Conservation (phyloP, 805 yeast species). For the Debaryomyces tyrocola region DNA sequence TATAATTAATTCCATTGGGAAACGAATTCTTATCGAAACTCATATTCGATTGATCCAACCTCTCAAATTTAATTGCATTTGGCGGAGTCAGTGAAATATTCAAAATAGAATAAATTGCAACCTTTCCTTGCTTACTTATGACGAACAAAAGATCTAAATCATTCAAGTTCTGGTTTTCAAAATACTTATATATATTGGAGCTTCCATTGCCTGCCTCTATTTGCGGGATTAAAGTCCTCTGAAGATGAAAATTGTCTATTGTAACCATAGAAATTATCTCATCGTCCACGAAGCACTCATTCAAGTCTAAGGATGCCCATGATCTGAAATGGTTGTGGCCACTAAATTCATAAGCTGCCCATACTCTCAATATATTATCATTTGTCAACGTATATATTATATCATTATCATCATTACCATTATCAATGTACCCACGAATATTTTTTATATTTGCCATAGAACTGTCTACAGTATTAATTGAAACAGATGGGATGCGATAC, state of each 20-base stretch:
- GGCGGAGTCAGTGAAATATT: constrained; percentile 59
- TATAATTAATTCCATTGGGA: constrained; percentile 7
- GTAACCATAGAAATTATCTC: constrained; percentile 21
- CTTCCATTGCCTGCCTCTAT: constrained; percentile 5
- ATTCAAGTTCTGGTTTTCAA: constrained; percentile 11
- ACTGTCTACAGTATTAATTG: constrained; percentile 5
- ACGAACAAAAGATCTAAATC: constrained; percentile 37
- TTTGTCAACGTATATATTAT: constrained; percentile 62
- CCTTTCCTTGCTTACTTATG: constrained; percentile 39
- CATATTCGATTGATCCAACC: constrained; percentile 22
- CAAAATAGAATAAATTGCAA: constrained; percentile 46
- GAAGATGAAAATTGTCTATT: constrained; percentile 39
- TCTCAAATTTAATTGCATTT: constrained; percentile 44
- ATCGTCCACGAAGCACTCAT: constrained; percentile 18
- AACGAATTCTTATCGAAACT: constrained; percentile 11
- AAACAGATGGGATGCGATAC: constrained; percentile 9
- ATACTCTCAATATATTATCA: constrained; percentile 61
- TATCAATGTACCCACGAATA: constrained; percentile 30
- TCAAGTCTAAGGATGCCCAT: constrained; percentile 51
- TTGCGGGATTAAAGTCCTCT: constrained; percentile 17
- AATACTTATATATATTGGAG: constrained; percentile 9
- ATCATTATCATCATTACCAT: constrained; percentile 32
- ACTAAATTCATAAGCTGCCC: constrained; percentile 65
- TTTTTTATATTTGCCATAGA: constrained; percentile 37
- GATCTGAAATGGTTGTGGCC: constrained; percentile 55